A percentile compares a stretch with the other conserved stretches of the same genome.
These are phyloP conservation scores for Penicillium soppii DNA, from an alignment of 495 filamentous ascomycete species.

Conservation along the genomic window DNA sequence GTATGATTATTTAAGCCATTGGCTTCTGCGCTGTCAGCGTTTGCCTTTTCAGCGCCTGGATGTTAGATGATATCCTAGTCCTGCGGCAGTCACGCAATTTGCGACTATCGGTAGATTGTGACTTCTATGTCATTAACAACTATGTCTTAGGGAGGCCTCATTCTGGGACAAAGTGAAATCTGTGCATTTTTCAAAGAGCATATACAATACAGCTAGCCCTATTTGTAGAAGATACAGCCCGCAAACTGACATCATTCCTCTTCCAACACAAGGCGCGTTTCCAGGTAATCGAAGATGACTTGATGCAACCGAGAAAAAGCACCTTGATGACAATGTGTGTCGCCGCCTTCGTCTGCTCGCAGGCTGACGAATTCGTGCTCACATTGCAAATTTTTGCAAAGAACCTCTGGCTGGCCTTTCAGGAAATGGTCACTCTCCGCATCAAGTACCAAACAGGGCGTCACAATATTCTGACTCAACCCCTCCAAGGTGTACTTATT, in stretches of 20 bases:
- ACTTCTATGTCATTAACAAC: not conserved
- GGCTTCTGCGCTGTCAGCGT: no score
- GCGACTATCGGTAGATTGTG: not conserved
- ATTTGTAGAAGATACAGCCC: no score
- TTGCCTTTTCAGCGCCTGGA: no score
- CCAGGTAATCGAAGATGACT: constrained; percentile 31
- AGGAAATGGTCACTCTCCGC: constrained; percentile 35
- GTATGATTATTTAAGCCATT: no score
- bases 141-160: no score
- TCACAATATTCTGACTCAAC: constrained; percentile 20
- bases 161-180: no score
- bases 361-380: constrained; percentile 19
- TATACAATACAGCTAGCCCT: no score
- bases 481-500: constrained; percentile 31
- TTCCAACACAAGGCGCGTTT: constrained; percentile 4
- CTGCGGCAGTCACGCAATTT: no score
- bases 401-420: constrained; percentile 26
- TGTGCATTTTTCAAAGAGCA: no score
- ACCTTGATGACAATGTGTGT: constrained; percentile 8
- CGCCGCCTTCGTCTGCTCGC: constrained; percentile 18
- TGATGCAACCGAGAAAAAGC: constrained; percentile 11
- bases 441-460: constrained; percentile 28
- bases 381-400: constrained; percentile 24
- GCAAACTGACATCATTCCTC: not conserved
- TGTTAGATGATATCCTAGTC: no score